A percentile compares a stretch with the other conserved stretches of the same genome.
These are phyloP conservation scores for Aspergillus sp. DNA, from an alignment of 2,329 filamentous ascomycete species.

Conservation along the genomic window DNA sequence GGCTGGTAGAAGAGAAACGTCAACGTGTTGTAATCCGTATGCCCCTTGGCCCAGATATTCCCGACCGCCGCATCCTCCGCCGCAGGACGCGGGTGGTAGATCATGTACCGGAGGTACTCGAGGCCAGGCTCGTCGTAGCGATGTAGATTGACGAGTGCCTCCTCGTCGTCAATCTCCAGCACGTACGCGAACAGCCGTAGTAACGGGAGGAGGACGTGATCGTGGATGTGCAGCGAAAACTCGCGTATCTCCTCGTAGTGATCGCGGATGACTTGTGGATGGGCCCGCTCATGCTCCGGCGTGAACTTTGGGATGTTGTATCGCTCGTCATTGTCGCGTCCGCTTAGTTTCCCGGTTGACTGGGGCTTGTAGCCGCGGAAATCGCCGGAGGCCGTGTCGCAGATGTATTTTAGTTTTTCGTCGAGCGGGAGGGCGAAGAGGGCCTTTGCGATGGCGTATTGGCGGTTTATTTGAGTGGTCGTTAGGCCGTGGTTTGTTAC, in stretches of 20 bases:
- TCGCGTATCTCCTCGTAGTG: constrained; percentile 49
- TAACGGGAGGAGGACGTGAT: not conserved
- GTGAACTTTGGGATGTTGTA: constrained; percentile 66
- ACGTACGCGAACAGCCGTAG: not conserved
- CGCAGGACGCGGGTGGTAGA: not conserved
- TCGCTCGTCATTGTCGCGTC: constrained; percentile 60
- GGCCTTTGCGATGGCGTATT: constrained; percentile 63
- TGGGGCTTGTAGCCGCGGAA: constrained; percentile 61
- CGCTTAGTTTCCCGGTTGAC: constrained; percentile 39
- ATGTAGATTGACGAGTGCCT: not conserved
- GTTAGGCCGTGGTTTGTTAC: constrained; percentile 63
- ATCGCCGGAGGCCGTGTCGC: constrained; percentile 55
- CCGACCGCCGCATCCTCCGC: not conserved
- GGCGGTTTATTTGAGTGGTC: constrained; percentile 61
- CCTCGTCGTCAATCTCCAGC: not conserved
- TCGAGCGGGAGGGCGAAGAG: constrained; percentile 60
- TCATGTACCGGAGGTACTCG: constrained; percentile 6
- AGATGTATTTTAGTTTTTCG: constrained; percentile 61
- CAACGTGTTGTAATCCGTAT: not conserved
- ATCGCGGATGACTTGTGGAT: constrained; percentile 54
- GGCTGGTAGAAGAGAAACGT: not conserved
- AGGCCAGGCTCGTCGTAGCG: not conserved
- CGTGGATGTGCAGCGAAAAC: constrained; percentile 1
- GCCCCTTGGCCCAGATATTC: not conserved
- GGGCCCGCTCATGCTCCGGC: constrained; percentile 43